Base-by-base conservation (phyloP, 306 rosid genomes). In the Cotoneaster glaucophyllus region DNA sequence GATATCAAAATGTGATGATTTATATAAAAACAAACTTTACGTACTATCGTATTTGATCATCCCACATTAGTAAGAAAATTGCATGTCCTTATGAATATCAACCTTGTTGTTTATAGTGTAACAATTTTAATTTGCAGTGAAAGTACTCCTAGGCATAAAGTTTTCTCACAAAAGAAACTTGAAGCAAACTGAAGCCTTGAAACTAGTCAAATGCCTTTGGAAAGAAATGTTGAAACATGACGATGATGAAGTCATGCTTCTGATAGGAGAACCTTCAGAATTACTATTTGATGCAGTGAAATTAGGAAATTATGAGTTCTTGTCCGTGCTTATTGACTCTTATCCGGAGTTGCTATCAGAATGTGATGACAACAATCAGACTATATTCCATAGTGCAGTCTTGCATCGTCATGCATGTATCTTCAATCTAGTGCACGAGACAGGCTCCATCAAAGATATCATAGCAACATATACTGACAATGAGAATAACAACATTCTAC, bases 251-350 rank as follows among this genome's bases (percentile, higher is more conserved):
- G 68, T 79, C 61, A 54, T 29, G 24, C 3, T 5, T 6, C 32
- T 84, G 50, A 57, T 77, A 25, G 10, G 2, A n/a, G 0, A 8
- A 2, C 82, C 76, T 2, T 10, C 73, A 5, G 66, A 58, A 1
- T n/a, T 74, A 43, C 15, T 80, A 15, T 57, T 73, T 48, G 77
- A 72, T 18, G 87, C 84, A 18, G 69, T 84, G 10, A 6, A 59
- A 15, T 34, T 44, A 13, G 87, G 87, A 10, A 84, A 79, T 44
- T 44, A 50, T 53, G 84, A 84, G 70, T 79, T 84, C 24, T 39
- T 84, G 52, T 63, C 68, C 10, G 43, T 13, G 4, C 79, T 84
- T 9, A 64, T 84, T 14, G 18, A 41, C 29, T n/a, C 59, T 11
- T 73, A 77, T 26, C 82, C 79, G 14, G 81, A 80, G 19, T 56